Evolutionary conservation across 345 rosid genomes (phyloP).

Genomic region (Gossypium raimondii): DNA sequence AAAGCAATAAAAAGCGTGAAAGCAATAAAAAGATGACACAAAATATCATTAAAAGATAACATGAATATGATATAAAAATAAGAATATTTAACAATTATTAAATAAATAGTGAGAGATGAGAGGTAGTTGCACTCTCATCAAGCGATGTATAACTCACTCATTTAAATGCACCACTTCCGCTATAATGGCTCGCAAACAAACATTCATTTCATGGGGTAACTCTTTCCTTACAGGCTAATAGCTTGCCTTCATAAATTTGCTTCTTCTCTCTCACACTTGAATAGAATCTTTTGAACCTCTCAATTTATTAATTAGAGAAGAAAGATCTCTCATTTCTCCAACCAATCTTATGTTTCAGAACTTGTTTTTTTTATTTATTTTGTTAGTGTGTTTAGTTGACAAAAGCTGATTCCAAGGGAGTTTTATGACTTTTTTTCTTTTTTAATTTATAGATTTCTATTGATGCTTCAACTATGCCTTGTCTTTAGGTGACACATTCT

Average conservation of each 20-base stretch:
- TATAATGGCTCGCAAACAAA: too few relatives aligned
- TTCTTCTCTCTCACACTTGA: slow-evolving; percentile 10
- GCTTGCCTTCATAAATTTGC: neutral
- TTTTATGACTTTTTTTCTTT: slow-evolving; percentile 20
- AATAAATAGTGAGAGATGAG: too few relatives aligned
- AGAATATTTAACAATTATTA: too few relatives aligned
- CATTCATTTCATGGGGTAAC: slow-evolving; percentile 36
- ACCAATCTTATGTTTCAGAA: neutral
- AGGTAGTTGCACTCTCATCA: too few relatives aligned
- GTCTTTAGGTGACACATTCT: slow-evolving; percentile 30
- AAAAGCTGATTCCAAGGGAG: slow-evolving; percentile 36
- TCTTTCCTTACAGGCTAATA: neutral
- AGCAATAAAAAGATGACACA: too few relatives aligned
- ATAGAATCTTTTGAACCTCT: slow-evolving; percentile 32
- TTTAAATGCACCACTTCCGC: too few relatives aligned
- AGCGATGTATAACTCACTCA: too few relatives aligned
- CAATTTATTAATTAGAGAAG: slow-evolving; percentile 5
- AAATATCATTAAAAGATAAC: too few relatives aligned
- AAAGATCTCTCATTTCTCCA: slow-evolving; percentile 12
- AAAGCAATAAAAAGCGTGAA: too few relatives aligned
- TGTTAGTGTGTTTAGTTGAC: slow-evolving; percentile 12
- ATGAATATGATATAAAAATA: too few relatives aligned
- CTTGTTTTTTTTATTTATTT: neutral
- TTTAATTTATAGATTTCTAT: neutral
- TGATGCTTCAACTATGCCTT: slow-evolving; percentile 13